Conservation (phyloP, 208 protist genomes). For the Angomonas ambiguus region DNA sequence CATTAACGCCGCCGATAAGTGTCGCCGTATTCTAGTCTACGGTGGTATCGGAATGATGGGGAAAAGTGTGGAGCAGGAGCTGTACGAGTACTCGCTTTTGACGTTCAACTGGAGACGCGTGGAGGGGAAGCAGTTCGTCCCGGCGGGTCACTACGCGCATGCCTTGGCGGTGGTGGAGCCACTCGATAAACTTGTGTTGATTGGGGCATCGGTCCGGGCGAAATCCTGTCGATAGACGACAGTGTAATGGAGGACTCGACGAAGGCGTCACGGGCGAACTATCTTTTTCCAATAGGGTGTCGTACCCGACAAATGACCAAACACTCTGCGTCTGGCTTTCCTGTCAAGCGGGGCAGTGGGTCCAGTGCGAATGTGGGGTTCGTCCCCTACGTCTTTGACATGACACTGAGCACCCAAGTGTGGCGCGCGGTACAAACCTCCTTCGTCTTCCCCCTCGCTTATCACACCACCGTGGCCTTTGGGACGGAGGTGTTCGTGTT, state of each 20-base stretch:
- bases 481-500: constrained; percentile 66
- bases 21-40: constrained; percentile 79
- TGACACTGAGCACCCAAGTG: constrained; percentile 46
- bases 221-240: constrained; percentile 10
- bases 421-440: constrained; percentile 77
- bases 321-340: neutral
- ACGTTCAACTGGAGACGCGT: constrained; percentile 72
- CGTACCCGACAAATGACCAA: neutral
- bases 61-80: constrained; percentile 47
- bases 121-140: constrained; percentile 67
- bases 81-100: constrained; percentile 84
- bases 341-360: neutral
- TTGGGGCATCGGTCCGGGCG: constrained; percentile 77
- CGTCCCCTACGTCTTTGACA: constrained; percentile 77
- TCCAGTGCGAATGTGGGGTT: constrained; percentile 36
- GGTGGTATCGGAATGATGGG: constrained; percentile 42
- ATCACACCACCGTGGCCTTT: constrained; percentile 64
- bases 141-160: constrained; percentile 75
- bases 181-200: constrained; percentile 54
- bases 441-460: constrained; percentile 52
- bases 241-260: constrained; percentile 17
- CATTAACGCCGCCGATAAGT: constrained; percentile 38
- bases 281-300: constrained; percentile 25
- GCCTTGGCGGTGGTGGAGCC: constrained; percentile 47
- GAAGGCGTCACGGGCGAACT: constrained; percentile 18